Percentiles rank a stretch among this genome's conserved stretches.
These are phyloP conservation scores for Lactarius hengduanensis DNA, from an alignment of 768 basidiomycete species.

Conservation along the genomic window DNA sequence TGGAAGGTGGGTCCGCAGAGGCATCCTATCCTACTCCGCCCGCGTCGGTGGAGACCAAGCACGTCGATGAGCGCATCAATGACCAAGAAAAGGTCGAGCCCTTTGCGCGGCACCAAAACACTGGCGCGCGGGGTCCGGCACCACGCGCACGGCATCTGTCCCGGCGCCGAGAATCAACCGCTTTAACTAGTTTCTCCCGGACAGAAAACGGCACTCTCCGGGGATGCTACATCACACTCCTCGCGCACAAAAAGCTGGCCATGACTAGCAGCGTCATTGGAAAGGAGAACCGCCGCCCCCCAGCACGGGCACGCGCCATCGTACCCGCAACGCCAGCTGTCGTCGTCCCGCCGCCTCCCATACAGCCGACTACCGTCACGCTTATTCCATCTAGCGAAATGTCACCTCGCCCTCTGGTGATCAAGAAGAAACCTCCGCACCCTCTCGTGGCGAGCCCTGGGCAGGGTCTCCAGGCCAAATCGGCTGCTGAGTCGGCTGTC, in stretches of 20 bases:
- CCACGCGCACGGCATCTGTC: neutral
- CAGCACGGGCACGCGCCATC: neutral
- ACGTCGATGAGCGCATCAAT: neutral
- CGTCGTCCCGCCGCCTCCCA: neutral
- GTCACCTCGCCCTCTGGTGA: constrained; percentile 3
- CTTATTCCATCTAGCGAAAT: neutral
- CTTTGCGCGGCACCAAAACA: neutral
- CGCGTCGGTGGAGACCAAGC: neutral
- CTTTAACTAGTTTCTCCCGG: constrained; percentile 6
- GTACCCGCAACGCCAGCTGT: neutral
- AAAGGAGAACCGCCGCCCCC: constrained; percentile 19
- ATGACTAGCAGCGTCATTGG: neutral
- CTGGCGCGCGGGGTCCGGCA: neutral
- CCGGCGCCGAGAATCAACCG: constrained; percentile 2
- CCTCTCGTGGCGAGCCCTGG: neutral
- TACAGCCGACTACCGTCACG: neutral
- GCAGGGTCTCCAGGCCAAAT: neutral
- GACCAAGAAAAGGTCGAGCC: neutral
- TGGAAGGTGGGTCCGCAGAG: neutral
- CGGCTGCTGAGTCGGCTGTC: neutral
- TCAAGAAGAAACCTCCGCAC: neutral
- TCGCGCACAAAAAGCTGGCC: neutral
- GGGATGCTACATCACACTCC: too few species aligned
- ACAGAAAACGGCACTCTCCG: neutral
- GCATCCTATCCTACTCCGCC: neutral